Evolutionary conservation across 768 basidiomycete genomes (phyloP), one percentile per base, ranked within the genome.

Genomic region (Panaeolus papilionaceus): DNA sequence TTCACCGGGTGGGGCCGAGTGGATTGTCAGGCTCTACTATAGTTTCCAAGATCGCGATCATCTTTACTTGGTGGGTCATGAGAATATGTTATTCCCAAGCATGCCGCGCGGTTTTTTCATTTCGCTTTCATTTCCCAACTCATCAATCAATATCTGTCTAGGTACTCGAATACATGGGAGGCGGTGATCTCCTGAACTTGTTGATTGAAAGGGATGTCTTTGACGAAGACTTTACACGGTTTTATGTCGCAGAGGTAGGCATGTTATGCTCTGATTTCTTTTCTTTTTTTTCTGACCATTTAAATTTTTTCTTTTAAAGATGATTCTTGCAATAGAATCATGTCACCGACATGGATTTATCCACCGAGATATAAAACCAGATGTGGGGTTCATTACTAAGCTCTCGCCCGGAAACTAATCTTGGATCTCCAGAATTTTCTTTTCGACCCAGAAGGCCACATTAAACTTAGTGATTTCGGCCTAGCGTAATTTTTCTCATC

Each of bases 321-420:
- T 98, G 96, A 85, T 99, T 67, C 86, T 98, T 20, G 94, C 95
- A 38, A 91, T 99, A 69, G 92, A 96, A 77, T 92, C 91, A 69
- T 96, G 95, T 77, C 96, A 98, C 81, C 91, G 90, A 77, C 90
- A 93, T 73, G 96, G 96, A 10, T 99, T 96, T 81, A 98, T 99
- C 74, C 97, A 99, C 82, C 89, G 97, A 69, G 97, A 99, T 82
- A 96, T 98, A 80, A 96, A 98, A 79, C 93, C 95, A 73, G 94
- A 96, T 79, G 92, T 93, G 77, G 76, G 89, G 80, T 51, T 37
- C 44, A 58, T 67, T n/a, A 54, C 61, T 69, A 37, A 62, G 66
- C 42, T 66, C 62, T 74, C 68, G 68, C 68, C 40, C 42, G 70
- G 61, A 68, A 68, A 72, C 67, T 66, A 45, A 65, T 74, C 62